Evolutionary conservation across 2,329 filamentous ascomycete species (phyloP).

Genomic region (Cordyceps fumosorosea): DNA sequence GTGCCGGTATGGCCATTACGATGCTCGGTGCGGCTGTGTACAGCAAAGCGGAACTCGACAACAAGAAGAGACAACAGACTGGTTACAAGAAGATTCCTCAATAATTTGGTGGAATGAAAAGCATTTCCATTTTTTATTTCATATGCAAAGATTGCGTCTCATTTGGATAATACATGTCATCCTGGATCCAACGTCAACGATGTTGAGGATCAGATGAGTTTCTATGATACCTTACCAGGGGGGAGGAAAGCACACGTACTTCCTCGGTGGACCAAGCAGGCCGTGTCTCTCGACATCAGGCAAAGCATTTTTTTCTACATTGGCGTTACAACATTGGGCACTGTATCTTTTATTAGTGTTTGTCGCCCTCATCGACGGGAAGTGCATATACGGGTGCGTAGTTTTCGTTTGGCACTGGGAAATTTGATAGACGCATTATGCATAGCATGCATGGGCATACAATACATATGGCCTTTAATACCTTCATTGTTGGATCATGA

Average conservation of each 20-base stretch:
- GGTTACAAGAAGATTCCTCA: slow-evolving; percentile 29
- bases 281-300: neutral
- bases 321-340: slow-evolving; percentile 3
- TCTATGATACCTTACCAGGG: neutral
- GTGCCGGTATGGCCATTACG: slow-evolving; percentile 49
- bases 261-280: neutral
- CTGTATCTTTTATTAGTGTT: neutral
- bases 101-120: slow-evolving; percentile 4
- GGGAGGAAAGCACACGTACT: neutral
- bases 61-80: slow-evolving; percentile 31
- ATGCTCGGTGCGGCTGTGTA: slow-evolving; percentile 51
- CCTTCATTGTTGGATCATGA: neutral
- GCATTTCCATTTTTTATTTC: neutral
- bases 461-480: slow-evolving; percentile 1
- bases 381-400: neutral
- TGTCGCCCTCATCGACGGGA: neutral
- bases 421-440: slow-evolving; percentile 12
- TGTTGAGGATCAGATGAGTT: neutral
- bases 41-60: slow-evolving; percentile 49
- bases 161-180: neutral
- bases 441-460: slow-evolving; percentile 11
- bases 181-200: neutral
- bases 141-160: neutral
- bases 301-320: neutral
- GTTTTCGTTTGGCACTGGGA: neutral